phyloP scores from a whole-genome alignment of 1,284 basidiomycete genomes.

The Cryptococcus amylolentus region DNA sequence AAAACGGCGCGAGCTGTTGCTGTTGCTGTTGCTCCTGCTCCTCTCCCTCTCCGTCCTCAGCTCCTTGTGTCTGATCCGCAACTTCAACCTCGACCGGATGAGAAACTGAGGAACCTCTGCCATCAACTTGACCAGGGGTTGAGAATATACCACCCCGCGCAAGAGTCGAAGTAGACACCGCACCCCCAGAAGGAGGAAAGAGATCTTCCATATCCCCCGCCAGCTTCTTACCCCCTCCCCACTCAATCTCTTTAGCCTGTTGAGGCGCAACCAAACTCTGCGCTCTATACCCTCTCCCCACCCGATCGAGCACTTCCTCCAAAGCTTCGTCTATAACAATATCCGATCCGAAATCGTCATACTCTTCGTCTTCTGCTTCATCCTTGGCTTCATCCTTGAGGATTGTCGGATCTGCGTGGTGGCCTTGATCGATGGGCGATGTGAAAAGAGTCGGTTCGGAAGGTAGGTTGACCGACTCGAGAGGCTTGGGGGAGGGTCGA shows the following conservation, averaged over 20 bases:
- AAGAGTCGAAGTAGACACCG: too few relatives aligned
- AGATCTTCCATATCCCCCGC: constrained; percentile 25
- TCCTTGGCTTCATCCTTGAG: neutral
- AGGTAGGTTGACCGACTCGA: too few relatives aligned
- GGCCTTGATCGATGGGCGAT: too few relatives aligned
- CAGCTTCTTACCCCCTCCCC: neutral
- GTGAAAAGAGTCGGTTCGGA: too few relatives aligned
- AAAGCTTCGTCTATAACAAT: constrained; percentile 29
- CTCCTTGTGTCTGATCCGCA: too few relatives aligned
- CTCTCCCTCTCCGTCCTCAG: constrained; percentile 11
- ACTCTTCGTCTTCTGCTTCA: neutral
- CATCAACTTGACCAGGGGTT: neutral
- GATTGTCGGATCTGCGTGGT: too few relatives aligned
- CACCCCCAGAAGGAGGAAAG: too few relatives aligned
- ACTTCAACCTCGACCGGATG: too few relatives aligned
- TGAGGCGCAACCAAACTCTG: neutral
- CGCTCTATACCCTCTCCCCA: constrained; percentile 11
- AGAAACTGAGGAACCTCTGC: too few relatives aligned
- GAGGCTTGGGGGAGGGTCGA: too few relatives aligned
- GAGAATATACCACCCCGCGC: neutral
- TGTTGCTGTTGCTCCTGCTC: neutral
- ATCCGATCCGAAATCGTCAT: constrained; percentile 29
- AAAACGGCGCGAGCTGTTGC: constrained; percentile 23
- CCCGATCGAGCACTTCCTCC: constrained; percentile 22
- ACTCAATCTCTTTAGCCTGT: neutral